Base-by-base conservation (phyloP, 441 rosid genomes). In the Hypseocharis bilobata region DNA sequence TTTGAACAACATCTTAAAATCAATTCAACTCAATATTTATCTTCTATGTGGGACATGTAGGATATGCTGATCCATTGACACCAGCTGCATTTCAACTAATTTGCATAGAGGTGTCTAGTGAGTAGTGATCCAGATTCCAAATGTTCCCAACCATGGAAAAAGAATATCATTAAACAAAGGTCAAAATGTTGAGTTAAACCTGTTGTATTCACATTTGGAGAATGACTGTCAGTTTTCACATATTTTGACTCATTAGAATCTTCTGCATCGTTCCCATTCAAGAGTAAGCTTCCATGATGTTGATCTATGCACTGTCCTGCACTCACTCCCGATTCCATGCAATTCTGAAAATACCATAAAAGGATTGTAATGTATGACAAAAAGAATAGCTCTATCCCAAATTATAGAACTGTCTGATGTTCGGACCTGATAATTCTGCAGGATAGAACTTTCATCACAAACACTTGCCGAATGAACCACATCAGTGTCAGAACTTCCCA, bases 351-450 rank as follows among this genome's bases (percentile, higher is more conserved):
- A 56, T 52, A 25, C 10, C 8, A 57, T 11, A 3, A 17, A 56
- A 16, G 5, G 45, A 57, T 10, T 38, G 25, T 66, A 26, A 40
- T 40, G 29, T 51, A 47, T 49, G 55, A 49, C 3, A 23, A 20
- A 51, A 51, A 51, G 22, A 22, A 22, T 20, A 22, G 27, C 1
- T 2, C 13, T 7, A 66, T 47, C 58, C 22, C 34, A 40, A 56
- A 45, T 36, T 23, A 51, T 1, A 36, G 32, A 52, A 58, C 23
- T 25, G 42, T 7, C 27, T 16, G 45, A 34, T 44, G 51, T 7
- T 19, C 27, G 13, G 52, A 70, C 82, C 75, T 55, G 69, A 62
- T n/a, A 58, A 62, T 36, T 36, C 60, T 28, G 77, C 44, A 60
- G 34, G 51, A 29, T 54, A n/a, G 28, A 6, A 20, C 40, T 66